A percentile compares a stretch with the other conserved stretches of the same genome.
Evolutionary conservation across 192 early-diverging fungal genomes (phyloP).

Genomic region (Thoreauomyces humboldtii): DNA sequence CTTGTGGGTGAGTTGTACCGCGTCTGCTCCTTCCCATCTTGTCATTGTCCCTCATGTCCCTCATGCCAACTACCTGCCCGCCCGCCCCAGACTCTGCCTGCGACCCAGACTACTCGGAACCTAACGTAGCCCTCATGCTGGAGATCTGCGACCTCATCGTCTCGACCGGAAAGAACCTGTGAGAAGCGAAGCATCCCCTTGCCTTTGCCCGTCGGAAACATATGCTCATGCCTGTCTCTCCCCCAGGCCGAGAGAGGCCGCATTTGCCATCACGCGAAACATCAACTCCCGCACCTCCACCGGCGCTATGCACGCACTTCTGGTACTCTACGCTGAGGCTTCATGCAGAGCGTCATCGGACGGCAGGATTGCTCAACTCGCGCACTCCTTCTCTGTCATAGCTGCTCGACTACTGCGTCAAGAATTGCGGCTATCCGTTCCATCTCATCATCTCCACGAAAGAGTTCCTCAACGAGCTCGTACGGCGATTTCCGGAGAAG

Average conservation of each 20-base stretch:
- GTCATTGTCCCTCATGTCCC: too few relatives aligned
- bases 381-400: constrained; percentile 30
- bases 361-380: background rate
- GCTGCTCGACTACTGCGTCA: constrained; percentile 95
- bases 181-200: background rate
- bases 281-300: constrained; percentile 61
- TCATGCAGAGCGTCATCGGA: too few relatives aligned
- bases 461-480: constrained; percentile 96
- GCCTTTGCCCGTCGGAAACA: too few relatives aligned
- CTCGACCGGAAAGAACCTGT: constrained; percentile 76
- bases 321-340: too few relatives aligned
- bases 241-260: constrained; percentile 77
- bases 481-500: constrained; percentile 87
- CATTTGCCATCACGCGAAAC: constrained; percentile 61
- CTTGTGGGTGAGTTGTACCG: constrained; percentile 28
- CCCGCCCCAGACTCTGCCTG: constrained; percentile 73
- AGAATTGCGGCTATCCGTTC: constrained; percentile 98
- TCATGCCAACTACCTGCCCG: background rate
- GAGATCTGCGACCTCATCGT: constrained; percentile 96
- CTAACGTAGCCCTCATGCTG: constrained; percentile 85
- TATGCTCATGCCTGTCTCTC: too few relatives aligned
- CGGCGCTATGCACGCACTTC: constrained; percentile 62
- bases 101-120: constrained; percentile 61
- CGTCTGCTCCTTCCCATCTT: too few relatives aligned
- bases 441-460: constrained; percentile 93